Evolutionary conservation across 1,284 basidiomycete species (phyloP), one percentile per base, ranked within the genome.

Genomic region (Ustilago hordei): DNA sequence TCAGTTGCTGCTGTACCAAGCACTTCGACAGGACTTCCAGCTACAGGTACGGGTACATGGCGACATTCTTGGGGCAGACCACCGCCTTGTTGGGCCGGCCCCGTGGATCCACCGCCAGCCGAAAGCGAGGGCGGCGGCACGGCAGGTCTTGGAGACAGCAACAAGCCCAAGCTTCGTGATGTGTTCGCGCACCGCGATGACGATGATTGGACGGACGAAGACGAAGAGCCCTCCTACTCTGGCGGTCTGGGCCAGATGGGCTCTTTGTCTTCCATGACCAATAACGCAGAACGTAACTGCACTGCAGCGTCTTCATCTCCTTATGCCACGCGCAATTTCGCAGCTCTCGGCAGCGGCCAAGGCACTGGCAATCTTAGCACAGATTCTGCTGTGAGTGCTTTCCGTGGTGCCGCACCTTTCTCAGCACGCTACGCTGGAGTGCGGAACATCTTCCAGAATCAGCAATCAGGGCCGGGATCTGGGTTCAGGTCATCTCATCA

Each of bases 151-250:
- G 59, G 39, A 6, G 52, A 31, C 23, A 61, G 53, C 7, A 39
- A 38, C 50, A 64, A 60, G 50, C 66, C 74, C 2, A 73, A 74
- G 38, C 45, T 84, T 19, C 72, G 82, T 32, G 81, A 84, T 48
- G 82, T 84, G n/a, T 84, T 84, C 63, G 79, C 82, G 1, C 63
- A 75, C 50, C 60, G 75, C 4, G 77, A 78, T 3, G 69, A 69
- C 28, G 81, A 83, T 35, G 81, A 80, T 48, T 82, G 81, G 78
- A 79, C 75, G 5, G 82, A 84, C 61, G 82, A 82, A 53, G 82
- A 83, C 3, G 82, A 82, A n/a, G 73, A 72, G 52, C 77, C 75
- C 15, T 41, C 69, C 8, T 84, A 83, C 55, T 65, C 67, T 0
- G 82, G 82, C 45, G 82, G 82, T 0, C 55, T 84, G 0, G 82